Conservation (phyloP, 495 filamentous ascomycete species). For the Xylaria curta region DNA sequence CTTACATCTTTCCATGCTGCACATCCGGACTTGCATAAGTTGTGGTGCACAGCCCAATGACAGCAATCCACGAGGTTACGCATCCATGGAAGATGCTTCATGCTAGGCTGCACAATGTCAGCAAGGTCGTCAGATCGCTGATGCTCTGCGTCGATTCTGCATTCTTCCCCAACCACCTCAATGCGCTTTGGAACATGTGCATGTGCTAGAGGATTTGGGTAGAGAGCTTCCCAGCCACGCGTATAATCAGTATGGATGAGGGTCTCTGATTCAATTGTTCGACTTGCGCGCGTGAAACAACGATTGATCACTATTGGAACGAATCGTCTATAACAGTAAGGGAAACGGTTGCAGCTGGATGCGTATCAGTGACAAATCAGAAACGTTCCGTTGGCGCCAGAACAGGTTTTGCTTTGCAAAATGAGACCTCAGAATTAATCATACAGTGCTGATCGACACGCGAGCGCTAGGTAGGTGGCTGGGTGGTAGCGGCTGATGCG, state of each 20-base stretch:
- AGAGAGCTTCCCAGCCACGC: conserved; percentile 11
- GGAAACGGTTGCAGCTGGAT: neutral
- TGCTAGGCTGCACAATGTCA: conserved; percentile 27
- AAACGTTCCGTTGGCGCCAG: conserved; percentile 8
- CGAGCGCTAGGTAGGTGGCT: neutral
- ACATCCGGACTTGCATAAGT: conserved; percentile 40
- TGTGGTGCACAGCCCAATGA: conserved; percentile 37
- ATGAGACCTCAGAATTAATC: neutral
- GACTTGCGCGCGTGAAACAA: neutral
- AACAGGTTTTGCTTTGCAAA: conserved; percentile 8
- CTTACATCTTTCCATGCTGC: conserved; percentile 30
- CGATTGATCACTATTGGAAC: neutral
- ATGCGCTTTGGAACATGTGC: conserved; percentile 3
- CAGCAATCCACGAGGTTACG: conserved; percentile 38
- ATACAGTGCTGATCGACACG: conserved; percentile 15
- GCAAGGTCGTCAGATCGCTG: conserved; percentile 1
- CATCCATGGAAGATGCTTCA: conserved; percentile 36
- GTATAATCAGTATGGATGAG: neutral
- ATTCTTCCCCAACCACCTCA: conserved; percentile 18
- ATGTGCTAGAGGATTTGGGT: neutral
- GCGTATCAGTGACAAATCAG: conserved; percentile 17
- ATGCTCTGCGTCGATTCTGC: conserved; percentile 4
- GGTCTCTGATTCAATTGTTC: neutral
- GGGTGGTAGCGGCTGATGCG: neutral
- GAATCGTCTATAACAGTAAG: neutral